Percentiles rank a stretch among this genome's conserved stretches.
Evolutionary conservation across 768 basidiomycete genomes (phyloP).

Genomic region (Tricholoma matsutake): DNA sequence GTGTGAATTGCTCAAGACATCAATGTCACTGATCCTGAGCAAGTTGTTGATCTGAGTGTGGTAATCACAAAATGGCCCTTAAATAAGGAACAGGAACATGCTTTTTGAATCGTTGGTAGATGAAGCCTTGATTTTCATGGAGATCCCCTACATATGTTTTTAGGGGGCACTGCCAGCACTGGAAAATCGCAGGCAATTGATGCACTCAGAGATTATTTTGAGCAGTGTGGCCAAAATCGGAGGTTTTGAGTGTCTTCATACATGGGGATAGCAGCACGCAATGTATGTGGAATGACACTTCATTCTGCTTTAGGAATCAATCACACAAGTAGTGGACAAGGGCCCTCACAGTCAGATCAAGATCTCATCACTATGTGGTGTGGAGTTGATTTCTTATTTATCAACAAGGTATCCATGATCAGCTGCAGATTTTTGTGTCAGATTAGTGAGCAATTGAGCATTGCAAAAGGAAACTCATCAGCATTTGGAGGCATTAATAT

Average conservation of each 20-base stretch:
- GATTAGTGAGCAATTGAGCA: background rate
- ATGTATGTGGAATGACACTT: background rate
- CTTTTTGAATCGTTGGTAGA: background rate
- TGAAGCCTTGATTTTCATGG: background rate
- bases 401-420: background rate
- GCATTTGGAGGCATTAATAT: background rate
- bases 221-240: background rate
- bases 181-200: conserved; percentile 27
- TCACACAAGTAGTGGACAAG: background rate
- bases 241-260: background rate
- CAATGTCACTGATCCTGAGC: background rate
- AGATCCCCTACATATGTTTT: background rate
- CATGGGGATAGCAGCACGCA: background rate
- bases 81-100: background rate
- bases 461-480: background rate
- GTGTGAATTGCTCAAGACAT: too few species aligned
- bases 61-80: background rate
- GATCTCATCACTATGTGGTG: conserved; percentile 21
- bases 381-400: background rate
- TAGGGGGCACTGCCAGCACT: conserved; percentile 31
- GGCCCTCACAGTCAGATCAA: background rate
- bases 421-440: background rate
- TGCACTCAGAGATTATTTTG: background rate
- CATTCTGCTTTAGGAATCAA: background rate
- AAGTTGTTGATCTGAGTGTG: background rate